phyloP scores from a whole-genome alignment of 176 grass and related monocot genomes.

The Puya raimondii region DNA sequence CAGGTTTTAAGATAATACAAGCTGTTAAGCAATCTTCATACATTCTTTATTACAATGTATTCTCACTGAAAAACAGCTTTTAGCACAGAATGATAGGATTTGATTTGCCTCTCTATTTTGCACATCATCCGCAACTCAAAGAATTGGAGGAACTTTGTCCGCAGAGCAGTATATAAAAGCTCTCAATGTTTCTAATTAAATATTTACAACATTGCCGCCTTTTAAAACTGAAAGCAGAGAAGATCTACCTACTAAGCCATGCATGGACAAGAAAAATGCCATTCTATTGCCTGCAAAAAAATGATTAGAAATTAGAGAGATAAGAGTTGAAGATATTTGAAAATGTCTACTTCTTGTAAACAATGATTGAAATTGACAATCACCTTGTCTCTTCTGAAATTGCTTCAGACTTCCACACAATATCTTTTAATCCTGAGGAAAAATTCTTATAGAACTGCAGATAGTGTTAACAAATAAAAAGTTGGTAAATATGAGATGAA shows the following conservation, averaged over 20 bases:
- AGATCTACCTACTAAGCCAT: neutral
- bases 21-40: no score
- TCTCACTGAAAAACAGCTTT: no score
- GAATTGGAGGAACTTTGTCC: no score
- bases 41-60: no score
- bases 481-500: neutral
- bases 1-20: no score
- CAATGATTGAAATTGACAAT: conserved; percentile 9
- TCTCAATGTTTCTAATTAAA: neutral
- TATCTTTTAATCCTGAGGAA: conserved; percentile 73
- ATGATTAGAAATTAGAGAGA: neutral
- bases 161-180: no score
- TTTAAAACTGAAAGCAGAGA: neutral
- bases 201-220: neutral
- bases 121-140: no score
- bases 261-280: neutral
- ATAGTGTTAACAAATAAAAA: neutral
- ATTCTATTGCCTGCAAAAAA: neutral
- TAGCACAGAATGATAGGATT: no score
- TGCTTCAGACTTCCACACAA: conserved; percentile 82
- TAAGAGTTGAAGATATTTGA: neutral
- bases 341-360: neutral
- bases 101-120: no score
- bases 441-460: conserved; percentile 94
- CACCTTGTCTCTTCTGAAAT: conserved; percentile 23